These are phyloP conservation scores for Isatis tinctoria DNA, from an alignment of 345 rosid genomes.

Conservation along the genomic window DNA sequence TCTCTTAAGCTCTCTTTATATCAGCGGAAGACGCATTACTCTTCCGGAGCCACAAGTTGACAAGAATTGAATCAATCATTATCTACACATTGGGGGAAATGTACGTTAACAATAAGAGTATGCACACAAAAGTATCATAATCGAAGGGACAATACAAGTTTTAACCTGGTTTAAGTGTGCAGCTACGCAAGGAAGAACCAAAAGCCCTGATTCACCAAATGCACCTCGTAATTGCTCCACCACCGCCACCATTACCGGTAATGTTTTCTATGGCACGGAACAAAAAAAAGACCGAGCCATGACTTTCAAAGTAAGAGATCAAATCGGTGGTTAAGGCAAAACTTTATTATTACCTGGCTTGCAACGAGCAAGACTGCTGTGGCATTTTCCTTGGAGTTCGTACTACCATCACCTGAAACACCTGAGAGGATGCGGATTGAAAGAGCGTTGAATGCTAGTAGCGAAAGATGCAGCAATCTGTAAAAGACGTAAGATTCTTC, in stretches of 20 bases:
- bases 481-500: not conserved
- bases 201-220: conserved; percentile 80
- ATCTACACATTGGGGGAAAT: conserved; percentile 7
- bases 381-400: conserved; percentile 57
- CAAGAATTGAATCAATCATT: conserved; percentile 33
- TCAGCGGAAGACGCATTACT: not conserved
- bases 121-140: not conserved
- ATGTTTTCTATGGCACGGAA: conserved; percentile 56
- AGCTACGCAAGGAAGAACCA: conserved; percentile 92
- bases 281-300: not conserved
- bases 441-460: conserved; percentile 58
- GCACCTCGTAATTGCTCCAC: conserved; percentile 85
- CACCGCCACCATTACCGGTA: conserved; percentile 84
- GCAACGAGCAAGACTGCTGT: conserved; percentile 66
- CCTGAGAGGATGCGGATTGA: conserved; percentile 50
- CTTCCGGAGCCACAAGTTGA: conserved; percentile 24
- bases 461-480: conserved; percentile 68
- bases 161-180: conserved; percentile 80
- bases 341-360: conserved; percentile 55
- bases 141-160: not conserved
- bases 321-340: not conserved
- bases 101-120: not conserved
- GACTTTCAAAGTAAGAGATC: not conserved
- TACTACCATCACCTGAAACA: conserved; percentile 44
- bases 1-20: conserved; percentile 20